Percentiles rank a stretch among this genome's conserved stretches.
Evolutionary conservation across 345 rosid genomes (phyloP).

Genomic region (Turritis glabra): DNA sequence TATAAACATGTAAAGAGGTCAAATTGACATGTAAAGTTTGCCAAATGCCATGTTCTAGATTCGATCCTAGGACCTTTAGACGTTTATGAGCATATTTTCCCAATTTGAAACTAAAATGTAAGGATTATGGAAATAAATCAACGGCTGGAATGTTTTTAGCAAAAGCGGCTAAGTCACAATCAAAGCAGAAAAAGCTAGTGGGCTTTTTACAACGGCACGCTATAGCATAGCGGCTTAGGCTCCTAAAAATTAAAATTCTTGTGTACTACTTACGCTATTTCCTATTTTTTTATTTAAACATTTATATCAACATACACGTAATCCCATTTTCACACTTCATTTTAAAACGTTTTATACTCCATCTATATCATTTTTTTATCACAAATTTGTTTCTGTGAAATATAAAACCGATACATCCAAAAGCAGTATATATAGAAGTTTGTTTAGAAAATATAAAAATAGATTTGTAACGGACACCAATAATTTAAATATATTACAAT

Average conservation of each 20-base stretch:
- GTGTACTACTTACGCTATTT: conserved; percentile 11
- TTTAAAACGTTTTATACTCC: conserved; percentile 11
- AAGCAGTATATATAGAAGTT: background rate
- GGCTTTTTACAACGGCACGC: conserved; percentile 7
- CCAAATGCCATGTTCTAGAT: background rate
- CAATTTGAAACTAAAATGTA: background rate
- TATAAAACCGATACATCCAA: background rate
- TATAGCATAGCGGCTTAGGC: background rate
- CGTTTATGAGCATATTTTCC: background rate
- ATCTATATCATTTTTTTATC: background rate
- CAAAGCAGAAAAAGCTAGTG: conserved; percentile 17
- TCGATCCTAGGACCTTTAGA: background rate
- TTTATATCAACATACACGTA: conserved; percentile 19
- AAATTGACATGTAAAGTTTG: background rate
- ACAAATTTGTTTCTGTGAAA: background rate
- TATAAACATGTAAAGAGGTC: background rate
- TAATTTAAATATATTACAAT: background rate
- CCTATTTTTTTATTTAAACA: background rate
- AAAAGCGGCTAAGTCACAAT: conserved; percentile 15
- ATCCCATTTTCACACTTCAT: conserved; percentile 34
- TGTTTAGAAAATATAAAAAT: background rate
- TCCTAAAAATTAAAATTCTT: background rate
- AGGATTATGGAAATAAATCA: conserved; percentile 1
- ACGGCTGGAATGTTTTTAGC: background rate
- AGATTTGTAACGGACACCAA: background rate